These are phyloP conservation scores for Talaromyces ruber DNA, from an alignment of 495 filamentous ascomycete species.

Conservation along the genomic window DNA sequence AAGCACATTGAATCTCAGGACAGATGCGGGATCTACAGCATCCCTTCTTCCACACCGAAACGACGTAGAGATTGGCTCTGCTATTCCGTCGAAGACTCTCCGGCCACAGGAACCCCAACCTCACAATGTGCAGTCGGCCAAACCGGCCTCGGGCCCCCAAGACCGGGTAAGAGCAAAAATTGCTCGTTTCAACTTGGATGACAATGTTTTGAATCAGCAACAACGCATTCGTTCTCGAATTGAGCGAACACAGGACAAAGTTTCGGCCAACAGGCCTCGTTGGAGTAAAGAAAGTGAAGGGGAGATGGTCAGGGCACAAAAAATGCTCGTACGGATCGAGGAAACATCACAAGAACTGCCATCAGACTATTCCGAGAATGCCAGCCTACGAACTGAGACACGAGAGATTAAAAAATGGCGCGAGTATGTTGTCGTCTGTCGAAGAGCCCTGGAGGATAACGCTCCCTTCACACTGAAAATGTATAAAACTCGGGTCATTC, in stretches of 20 bases:
- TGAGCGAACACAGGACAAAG: slow-evolving; percentile 27
- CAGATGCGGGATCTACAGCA: slow-evolving; percentile 31
- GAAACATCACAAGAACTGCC: slow-evolving; percentile 45
- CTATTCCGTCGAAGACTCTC: slow-evolving; percentile 15
- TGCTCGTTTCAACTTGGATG: slow-evolving; percentile 37
- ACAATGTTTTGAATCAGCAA: slow-evolving; percentile 33
- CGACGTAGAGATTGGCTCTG: slow-evolving; percentile 16
- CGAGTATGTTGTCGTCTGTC: slow-evolving; percentile 63
- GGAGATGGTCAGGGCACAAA: slow-evolving; percentile 65
- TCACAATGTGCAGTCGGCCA: slow-evolving; percentile 13
- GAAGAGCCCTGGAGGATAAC: slow-evolving; percentile 45
- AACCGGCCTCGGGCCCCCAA: neutral
- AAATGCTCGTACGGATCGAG: slow-evolving; percentile 65
- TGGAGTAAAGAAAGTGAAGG: slow-evolving; percentile 43
- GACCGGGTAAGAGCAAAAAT: slow-evolving; percentile 14
- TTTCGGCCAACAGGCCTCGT: slow-evolving; percentile 28
- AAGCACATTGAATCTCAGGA: slow-evolving; percentile 12
- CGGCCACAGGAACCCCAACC: slow-evolving; percentile 27
- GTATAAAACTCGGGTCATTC: slow-evolving; percentile 64
- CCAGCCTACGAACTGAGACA: slow-evolving; percentile 53
- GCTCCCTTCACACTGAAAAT: slow-evolving; percentile 53
- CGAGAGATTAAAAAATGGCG: slow-evolving; percentile 58
- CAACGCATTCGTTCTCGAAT: slow-evolving; percentile 25
- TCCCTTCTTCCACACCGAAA: slow-evolving; percentile 20
- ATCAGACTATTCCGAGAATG: slow-evolving; percentile 59